A percentile compares a stretch with the other conserved stretches of the same genome.
These are phyloP conservation scores for Dictyostelium citrinum DNA, from an alignment of 78 protist species.

Conservation along the genomic window DNA sequence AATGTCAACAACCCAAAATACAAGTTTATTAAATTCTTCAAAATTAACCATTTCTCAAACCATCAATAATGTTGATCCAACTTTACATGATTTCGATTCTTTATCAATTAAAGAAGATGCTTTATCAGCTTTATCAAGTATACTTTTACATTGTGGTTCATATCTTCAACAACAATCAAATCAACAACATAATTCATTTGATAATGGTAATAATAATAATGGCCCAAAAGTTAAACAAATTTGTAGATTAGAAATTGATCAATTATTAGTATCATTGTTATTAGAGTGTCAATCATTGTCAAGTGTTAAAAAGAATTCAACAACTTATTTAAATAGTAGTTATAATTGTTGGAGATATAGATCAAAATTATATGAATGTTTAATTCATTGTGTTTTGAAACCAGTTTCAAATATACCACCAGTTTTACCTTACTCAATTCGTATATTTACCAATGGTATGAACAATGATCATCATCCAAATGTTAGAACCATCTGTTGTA, in stretches of 20 bases:
- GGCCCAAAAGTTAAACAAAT: background rate
- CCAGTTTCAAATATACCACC: conserved; percentile 40
- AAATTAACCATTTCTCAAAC: background rate
- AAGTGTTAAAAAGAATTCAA: conserved; percentile 12
- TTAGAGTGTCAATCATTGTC: conserved; percentile 35
- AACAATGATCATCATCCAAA: conserved; percentile 5
- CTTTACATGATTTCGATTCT: background rate
- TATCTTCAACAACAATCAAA: conserved; percentile 26
- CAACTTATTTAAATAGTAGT: background rate
- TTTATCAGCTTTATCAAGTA: background rate
- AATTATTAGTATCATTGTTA: conserved; percentile 1
- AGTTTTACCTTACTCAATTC: conserved; percentile 45
- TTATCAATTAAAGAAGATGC: background rate
- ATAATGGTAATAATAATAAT: background rate
- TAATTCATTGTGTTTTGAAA: conserved; percentile 9
- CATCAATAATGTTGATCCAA: conserved; percentile 26
- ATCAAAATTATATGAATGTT: conserved; percentile 9
- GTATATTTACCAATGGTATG: conserved; percentile 27
- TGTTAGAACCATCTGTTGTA: conserved; percentile 14
- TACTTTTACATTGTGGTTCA: conserved; percentile 42
- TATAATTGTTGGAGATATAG: conserved; percentile 23
- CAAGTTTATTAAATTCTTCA: background rate
- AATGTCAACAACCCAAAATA: background rate
- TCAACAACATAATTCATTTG: background rate
- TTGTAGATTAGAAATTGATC: conserved; percentile 25